Percentiles rank a stretch among this genome's conserved stretches.
phyloP scores from a whole-genome alignment of 495 filamentous ascomycete genomes.

The Xylaria sp. region DNA sequence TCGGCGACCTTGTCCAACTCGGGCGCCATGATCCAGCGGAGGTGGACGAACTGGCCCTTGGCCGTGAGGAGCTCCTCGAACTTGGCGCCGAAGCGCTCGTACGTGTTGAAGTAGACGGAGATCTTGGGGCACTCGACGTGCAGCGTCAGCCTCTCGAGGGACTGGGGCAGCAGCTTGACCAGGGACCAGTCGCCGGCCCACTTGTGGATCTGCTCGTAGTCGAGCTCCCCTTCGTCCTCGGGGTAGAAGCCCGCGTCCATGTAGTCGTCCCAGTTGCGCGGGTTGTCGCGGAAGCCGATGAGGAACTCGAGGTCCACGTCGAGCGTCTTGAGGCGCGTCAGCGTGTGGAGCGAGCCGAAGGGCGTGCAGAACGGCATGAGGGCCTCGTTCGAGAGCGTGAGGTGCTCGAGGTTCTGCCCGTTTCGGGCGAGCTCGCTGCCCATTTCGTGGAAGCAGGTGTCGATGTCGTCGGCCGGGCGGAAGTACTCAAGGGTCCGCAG shows the following conservation, averaged over 20 bases:
- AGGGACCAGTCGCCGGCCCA: not conserved
- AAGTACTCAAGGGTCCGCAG: not conserved
- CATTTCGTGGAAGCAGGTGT: not conserved
- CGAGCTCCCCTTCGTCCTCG: not conserved
- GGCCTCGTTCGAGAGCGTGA: not conserved
- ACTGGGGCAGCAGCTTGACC: not conserved
- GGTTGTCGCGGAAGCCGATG: not conserved
- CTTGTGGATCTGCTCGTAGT: not conserved
- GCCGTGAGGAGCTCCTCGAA: slow-evolving; percentile 9
- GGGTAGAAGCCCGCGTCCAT: not conserved
- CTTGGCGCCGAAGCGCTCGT: slow-evolving; percentile 20
- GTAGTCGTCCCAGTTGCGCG: not conserved
- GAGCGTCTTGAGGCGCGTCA: not conserved
- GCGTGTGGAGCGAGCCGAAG: not conserved
- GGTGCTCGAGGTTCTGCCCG: slow-evolving; percentile 1
- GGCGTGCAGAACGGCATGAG: not conserved
- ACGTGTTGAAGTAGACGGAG: not conserved
- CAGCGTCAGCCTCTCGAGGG: not conserved
- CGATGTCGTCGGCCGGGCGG: not conserved
- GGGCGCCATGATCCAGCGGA: not conserved
- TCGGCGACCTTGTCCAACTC: not conserved
- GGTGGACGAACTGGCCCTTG: not conserved
- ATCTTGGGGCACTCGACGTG: not conserved
- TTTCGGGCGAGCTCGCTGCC: not conserved
- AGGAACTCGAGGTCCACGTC: slow-evolving; percentile 20